Evolutionary conservation across 257 asterid genomes (phyloP).

Genomic region (Penstemon newberryi): DNA sequence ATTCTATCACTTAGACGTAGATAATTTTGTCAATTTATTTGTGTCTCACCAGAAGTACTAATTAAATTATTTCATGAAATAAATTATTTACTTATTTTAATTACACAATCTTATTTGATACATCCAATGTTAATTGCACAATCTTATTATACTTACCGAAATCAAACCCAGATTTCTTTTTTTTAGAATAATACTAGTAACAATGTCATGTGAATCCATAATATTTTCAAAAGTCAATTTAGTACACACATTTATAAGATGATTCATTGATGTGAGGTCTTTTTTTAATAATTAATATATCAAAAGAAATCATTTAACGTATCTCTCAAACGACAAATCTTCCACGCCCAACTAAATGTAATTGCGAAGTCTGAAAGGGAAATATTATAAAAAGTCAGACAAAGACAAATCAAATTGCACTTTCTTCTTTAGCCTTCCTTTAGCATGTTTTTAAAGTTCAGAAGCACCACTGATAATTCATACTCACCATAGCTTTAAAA

Average conservation of each 20-base stretch:
- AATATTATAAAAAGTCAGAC: neutral
- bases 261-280: neutral
- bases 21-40: too few species aligned
- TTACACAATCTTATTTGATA: too few species aligned
- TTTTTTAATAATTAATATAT: neutral
- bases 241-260: neutral
- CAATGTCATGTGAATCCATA: too few species aligned
- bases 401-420: neutral
- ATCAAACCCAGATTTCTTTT: neutral
- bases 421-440: neutral
- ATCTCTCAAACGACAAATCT: neutral
- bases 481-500: neutral
- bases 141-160: neutral
- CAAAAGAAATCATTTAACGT: neutral
- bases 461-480: neutral
- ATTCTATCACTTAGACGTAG: too few species aligned
- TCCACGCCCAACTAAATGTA: slow-evolving; percentile 13
- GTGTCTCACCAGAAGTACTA: too few species aligned
- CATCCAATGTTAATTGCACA: neutral
- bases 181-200: too few species aligned
- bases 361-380: neutral
- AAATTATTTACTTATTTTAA: too few species aligned
- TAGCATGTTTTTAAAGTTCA: neutral
- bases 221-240: neutral
- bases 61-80: too few species aligned